Percentiles rank a stretch among this genome's conserved stretches.
These are phyloP conservation scores for Termitomyces sp. DNA, from an alignment of 768 basidiomycete species.

Conservation along the genomic window DNA sequence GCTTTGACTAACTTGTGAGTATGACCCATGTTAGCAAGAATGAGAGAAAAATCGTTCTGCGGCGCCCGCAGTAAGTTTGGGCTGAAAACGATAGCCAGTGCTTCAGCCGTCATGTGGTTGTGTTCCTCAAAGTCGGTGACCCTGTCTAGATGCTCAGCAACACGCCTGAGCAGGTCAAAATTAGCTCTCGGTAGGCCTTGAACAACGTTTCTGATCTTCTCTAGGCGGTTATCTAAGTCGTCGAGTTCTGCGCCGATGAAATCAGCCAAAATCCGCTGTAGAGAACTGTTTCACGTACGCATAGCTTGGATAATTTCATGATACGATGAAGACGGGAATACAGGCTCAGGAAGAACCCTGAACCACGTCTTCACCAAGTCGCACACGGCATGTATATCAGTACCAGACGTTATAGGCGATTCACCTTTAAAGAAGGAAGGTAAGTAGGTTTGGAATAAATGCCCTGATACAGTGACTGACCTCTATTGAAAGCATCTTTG, in stretches of 20 bases:
- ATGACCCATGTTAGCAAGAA: conserved; percentile 77
- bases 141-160: conserved; percentile 85
- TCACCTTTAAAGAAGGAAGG: conserved; percentile 38
- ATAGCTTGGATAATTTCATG: conserved; percentile 66
- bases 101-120: conserved; percentile 88
- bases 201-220: conserved; percentile 62
- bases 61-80: conserved; percentile 77
- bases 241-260: conserved; percentile 48
- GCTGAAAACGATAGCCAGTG: conserved; percentile 82
- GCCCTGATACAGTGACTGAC: conserved; percentile 25
- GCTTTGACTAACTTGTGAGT: conserved; percentile 74
- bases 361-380: conserved; percentile 87
- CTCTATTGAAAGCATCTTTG: conserved; percentile 74
- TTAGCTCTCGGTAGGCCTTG: conserved; percentile 68
- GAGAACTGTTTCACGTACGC: conserved; percentile 41
- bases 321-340: conserved; percentile 72
- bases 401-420: conserved; percentile 51
- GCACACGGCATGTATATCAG: conserved; percentile 81
- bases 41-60: conserved; percentile 73
- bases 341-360: conserved; percentile 73
- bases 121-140: conserved; percentile 87
- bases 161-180: conserved; percentile 75
- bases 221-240: conserved; percentile 63
- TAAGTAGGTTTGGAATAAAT: neutral
- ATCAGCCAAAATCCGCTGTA: neutral